phyloP scores from a whole-genome alignment of 2,329 filamentous ascomycete genomes.

The Aureobasidium sp. region DNA sequence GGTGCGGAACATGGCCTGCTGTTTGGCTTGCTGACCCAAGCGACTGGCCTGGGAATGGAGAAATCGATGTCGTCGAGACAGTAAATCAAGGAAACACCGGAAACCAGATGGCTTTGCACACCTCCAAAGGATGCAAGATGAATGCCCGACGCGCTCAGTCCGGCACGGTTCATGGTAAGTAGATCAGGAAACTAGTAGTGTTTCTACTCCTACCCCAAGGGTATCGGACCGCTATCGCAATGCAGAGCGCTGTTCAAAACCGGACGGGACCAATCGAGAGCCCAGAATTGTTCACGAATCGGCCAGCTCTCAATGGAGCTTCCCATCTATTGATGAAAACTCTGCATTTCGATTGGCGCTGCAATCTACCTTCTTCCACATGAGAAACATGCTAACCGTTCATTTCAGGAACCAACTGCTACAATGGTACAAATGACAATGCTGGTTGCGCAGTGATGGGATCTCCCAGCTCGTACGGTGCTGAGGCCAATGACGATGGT shows the following conservation, averaged over 20 bases:
- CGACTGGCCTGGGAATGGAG: constrained; percentile 49
- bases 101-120: constrained; percentile 33
- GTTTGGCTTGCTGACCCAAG: constrained; percentile 57
- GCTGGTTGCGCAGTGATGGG: constrained; percentile 55
- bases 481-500: constrained; percentile 39
- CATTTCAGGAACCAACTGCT: constrained; percentile 22
- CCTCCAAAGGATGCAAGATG: constrained; percentile 28
- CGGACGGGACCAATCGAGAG: too few relatives aligned
- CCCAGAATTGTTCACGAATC: too few relatives aligned
- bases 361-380: too few relatives aligned
- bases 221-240: too few relatives aligned
- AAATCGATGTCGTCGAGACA: constrained; percentile 37
- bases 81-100: constrained; percentile 25
- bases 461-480: constrained; percentile 26
- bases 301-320: too few relatives aligned
- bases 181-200: too few relatives aligned
- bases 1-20: constrained; percentile 59
- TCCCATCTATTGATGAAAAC: too few relatives aligned
- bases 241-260: too few relatives aligned
- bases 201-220: too few relatives aligned
- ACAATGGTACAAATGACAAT: constrained; percentile 34
- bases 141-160: constrained; percentile 56
- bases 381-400: too few relatives aligned
- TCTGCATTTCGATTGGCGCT: too few relatives aligned
- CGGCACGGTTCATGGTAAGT: constrained; percentile 49